Evolutionary conservation across 768 basidiomycete species (phyloP), one percentile per base, ranked within the genome.

Genomic region (Suillus alpinus): DNA sequence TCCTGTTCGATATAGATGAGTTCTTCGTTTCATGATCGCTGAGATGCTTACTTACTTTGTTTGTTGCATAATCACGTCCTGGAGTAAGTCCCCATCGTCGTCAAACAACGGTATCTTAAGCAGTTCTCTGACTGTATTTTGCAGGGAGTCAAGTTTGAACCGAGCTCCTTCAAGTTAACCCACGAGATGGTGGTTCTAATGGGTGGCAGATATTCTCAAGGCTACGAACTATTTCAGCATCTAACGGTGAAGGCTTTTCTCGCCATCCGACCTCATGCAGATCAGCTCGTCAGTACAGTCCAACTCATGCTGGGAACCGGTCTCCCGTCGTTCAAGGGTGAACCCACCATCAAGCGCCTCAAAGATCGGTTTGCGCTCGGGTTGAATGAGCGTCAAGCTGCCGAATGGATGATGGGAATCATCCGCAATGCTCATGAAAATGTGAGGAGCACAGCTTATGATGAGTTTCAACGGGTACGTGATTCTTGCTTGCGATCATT

Each of bases 101-200:
- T 58, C 4, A 49, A 2, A 47, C 23, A 23, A 29, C 36, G 16
- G 39, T 20, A 16, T 14, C 31, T 39, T 52, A 41, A 14, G 50
- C 4, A 31, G 36, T 53, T 18, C n/a, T 59, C 40, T 60, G 29
- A 63, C 12, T 43, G 65, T n/a, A 49, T 44, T 43, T 64, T 41
- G 50, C 66, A 94, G 94, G 94, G 97, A 62, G 91, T 99, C 75
- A 99, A 98, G 82, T 99, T 99, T 71, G 97, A 99, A 70, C 96
- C 97, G 0, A 91, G 81, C 71, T 96, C 94, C 12, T 99, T 99
- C 87, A 99, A 99, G 77, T 83, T 99, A 53, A 97, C 94, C 62
- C 95, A 98, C 72, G 97, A 99, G 74, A 99, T 99, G 97, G 91
- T 98, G 18, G 83, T 91, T 14, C 78, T 98, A 36, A 99, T 99